Percentiles rank a stretch among this genome's conserved stretches.
phyloP scores from a whole-genome alignment of 2,329 filamentous ascomycete genomes.

The Hypoxylon sp. region DNA sequence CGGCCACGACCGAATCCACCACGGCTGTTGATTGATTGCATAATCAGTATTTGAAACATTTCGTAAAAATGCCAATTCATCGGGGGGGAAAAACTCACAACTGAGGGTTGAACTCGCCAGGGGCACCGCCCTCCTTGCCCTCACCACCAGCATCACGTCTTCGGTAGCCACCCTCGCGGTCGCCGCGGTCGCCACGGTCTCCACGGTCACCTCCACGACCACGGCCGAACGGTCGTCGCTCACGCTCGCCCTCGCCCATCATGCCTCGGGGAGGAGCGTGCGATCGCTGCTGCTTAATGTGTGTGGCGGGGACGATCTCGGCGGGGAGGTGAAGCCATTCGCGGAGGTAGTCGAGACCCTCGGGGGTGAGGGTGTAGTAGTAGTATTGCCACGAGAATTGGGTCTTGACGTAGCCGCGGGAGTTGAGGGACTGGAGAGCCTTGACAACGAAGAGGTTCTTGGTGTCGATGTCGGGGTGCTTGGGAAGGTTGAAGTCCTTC shows the following conservation, averaged over 20 bases:
- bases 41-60: conserved; percentile 29
- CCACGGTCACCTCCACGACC: conserved; percentile 72
- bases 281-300: conserved; percentile 99
- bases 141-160: conserved; percentile 86
- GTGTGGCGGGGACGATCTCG: conserved; percentile 98
- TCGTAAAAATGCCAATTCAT: conserved; percentile 2
- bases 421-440: conserved; percentile 97
- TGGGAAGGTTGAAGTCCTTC: conserved; percentile 98
- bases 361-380: conserved; percentile 99
- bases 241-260: conserved; percentile 86
- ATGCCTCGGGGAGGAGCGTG: conserved; percentile 98
- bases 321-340: conserved; percentile 99
- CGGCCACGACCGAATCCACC: conserved; percentile 90
- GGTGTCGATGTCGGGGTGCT: conserved; percentile 98
- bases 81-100: conserved; percentile 68
- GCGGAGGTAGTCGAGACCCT: conserved; percentile 99
- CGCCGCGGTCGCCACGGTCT: conserved; percentile 81
- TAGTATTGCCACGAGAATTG: conserved; percentile 99
- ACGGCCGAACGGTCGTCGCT: conserved; percentile 84
- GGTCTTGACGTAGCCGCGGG: conserved; percentile 98
- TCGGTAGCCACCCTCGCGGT: conserved; percentile 90
- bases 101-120: conserved; percentile 89
- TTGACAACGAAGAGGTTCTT: conserved; percentile 99
- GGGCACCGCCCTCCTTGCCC: conserved; percentile 90
- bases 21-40: conserved; percentile 65